These are phyloP conservation scores for Capsicum rhomboideum DNA, from an alignment of 257 asterid genomes.

Conservation along the genomic window DNA sequence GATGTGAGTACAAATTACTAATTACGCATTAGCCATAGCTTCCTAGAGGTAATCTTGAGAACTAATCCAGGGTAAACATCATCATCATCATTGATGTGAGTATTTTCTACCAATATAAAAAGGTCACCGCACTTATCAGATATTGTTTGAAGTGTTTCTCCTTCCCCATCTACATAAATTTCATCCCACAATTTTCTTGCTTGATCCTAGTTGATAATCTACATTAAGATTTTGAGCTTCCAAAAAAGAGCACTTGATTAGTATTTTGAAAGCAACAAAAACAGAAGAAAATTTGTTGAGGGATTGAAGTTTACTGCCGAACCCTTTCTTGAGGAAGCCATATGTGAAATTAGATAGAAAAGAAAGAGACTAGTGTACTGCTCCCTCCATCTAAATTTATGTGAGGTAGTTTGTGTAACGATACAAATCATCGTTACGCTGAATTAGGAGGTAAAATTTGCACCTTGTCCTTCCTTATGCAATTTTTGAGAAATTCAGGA, in stretches of 20 bases:
- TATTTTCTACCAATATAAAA: too few species aligned
- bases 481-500: too few species aligned
- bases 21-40: too few species aligned
- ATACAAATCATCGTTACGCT: too few species aligned
- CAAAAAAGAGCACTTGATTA: neutral
- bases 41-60: too few species aligned
- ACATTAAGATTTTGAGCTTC: neutral
- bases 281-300: neutral
- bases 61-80: too few species aligned
- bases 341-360: neutral
- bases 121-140: constrained; percentile 11
- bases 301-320: neutral
- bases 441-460: too few species aligned
- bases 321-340: neutral
- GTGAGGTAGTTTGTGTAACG: too few species aligned
- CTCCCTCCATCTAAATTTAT: too few species aligned
- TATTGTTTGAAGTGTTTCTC: constrained; percentile 19
- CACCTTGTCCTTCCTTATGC: too few species aligned
- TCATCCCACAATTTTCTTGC: constrained; percentile 11
- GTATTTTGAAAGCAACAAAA: neutral
- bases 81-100: too few species aligned
- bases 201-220: neutral
- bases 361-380: neutral
- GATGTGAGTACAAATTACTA: too few species aligned
- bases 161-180: constrained; percentile 20